Evolutionary conservation across 2,329 filamentous ascomycete species (phyloP).

Genomic region (Aureobasidium pullulans): DNA sequence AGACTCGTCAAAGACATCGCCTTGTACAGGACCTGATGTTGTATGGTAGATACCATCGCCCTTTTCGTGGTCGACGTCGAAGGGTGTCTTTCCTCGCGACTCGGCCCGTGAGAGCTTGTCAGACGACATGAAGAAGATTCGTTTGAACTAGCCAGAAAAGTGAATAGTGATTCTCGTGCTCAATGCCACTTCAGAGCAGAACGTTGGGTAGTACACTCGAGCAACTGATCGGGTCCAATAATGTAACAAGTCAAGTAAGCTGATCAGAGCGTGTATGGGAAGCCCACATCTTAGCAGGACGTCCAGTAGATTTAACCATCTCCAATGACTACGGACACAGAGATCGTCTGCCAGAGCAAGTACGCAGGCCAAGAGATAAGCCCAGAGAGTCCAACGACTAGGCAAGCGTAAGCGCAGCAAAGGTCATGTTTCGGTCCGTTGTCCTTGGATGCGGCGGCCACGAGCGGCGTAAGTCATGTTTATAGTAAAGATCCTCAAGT

Average conservation of each 20-base stretch:
- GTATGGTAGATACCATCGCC: not conserved
- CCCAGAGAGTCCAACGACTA: not conserved
- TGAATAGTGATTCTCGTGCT: not conserved
- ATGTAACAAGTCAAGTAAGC: not conserved
- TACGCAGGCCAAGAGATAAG: constrained; percentile 12
- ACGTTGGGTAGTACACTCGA: not conserved
- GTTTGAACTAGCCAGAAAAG: not conserved
- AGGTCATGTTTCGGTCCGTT: not conserved
- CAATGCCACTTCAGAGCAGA: not conserved
- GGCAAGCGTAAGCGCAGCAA: not conserved
- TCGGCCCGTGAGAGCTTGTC: not conserved
- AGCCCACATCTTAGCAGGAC: not conserved
- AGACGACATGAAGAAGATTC: not conserved
- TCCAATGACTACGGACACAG: not conserved
- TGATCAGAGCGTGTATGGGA: not conserved
- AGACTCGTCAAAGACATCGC: constrained; percentile 21
- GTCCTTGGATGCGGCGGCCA: not conserved
- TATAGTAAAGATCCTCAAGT: not conserved
- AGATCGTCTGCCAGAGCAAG: not conserved
- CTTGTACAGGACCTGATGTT: constrained; percentile 13
- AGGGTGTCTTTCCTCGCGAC: not conserved
- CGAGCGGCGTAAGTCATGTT: not conserved
- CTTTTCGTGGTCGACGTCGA: constrained; percentile 3
- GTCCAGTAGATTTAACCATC: not conserved
- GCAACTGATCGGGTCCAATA: not conserved